Conservation (phyloP, 1,284 basidiomycete species). For the Heterobasidion parviporum region DNA sequence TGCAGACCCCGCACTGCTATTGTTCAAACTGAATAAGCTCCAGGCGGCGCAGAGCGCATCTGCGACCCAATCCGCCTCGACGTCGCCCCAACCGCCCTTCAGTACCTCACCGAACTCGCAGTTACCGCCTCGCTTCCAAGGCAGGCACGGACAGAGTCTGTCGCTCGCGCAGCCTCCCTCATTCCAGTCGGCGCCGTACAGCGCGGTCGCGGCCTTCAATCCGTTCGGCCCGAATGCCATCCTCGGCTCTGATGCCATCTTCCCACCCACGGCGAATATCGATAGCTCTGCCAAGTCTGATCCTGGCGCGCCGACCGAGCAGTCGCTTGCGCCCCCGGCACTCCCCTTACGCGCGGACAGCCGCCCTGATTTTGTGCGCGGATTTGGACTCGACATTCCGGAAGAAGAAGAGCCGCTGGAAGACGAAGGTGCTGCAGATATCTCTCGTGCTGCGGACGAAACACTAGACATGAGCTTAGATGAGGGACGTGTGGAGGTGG, state of each 20-base stretch:
- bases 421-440: slow-evolving; percentile 28
- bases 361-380: slow-evolving; percentile 63
- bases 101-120: slow-evolving; percentile 1
- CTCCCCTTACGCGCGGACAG: slow-evolving; percentile 38
- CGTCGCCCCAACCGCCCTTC: slow-evolving; percentile 48
- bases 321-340: slow-evolving; percentile 37
- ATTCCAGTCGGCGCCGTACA: slow-evolving; percentile 25
- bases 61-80: slow-evolving; percentile 41
- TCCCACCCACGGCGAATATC: not conserved
- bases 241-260: slow-evolving; percentile 41
- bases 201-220: slow-evolving; percentile 38
- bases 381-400: slow-evolving; percentile 71
- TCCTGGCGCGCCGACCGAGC: slow-evolving; percentile 36
- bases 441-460: slow-evolving; percentile 18
- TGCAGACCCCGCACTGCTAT: slow-evolving; percentile 69
- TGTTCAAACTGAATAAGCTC: slow-evolving; percentile 75
- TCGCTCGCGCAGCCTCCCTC: slow-evolving; percentile 52
- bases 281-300: slow-evolving; percentile 13
- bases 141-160: slow-evolving; percentile 61
- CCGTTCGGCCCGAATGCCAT: slow-evolving; percentile 51
- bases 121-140: slow-evolving; percentile 36
- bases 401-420: slow-evolving; percentile 46
- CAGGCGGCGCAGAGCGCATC: slow-evolving; percentile 61
- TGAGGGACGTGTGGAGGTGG: slow-evolving; percentile 21
- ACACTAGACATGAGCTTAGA: slow-evolving; percentile 20